Evolutionary conservation across 331 rosid species (phyloP).

Genomic region (Rhamnella rubrinervis): DNA sequence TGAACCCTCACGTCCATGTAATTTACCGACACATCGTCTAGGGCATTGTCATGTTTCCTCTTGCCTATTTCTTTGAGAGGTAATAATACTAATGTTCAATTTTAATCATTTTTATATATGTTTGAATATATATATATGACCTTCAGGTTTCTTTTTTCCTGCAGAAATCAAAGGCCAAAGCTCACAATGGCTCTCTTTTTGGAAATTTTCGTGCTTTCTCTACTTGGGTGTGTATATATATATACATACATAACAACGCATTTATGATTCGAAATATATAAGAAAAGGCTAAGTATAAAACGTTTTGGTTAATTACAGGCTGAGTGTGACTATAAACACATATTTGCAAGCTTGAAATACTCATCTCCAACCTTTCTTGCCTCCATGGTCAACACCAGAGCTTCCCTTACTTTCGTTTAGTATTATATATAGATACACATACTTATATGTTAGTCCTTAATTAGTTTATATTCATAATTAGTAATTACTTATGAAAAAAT

Average conservation of each 20-base stretch:
- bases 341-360: conserved; percentile 74
- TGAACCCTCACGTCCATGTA: too few species aligned
- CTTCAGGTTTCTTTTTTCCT: neutral
- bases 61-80: conserved; percentile 87
- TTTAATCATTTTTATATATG: too few species aligned
- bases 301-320: conserved; percentile 35
- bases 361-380: conserved; percentile 72
- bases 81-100: neutral
- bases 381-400: conserved; percentile 56
- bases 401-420: conserved; percentile 63
- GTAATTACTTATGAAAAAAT: too few species aligned
- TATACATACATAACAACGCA: too few species aligned
- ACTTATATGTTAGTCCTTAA: neutral
- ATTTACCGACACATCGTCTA: conserved; percentile 59
- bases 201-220: conserved; percentile 73
- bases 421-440: neutral
- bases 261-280: too few species aligned
- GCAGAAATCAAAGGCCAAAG: conserved; percentile 66
- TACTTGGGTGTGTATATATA: conserved; percentile 52
- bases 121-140: neutral
- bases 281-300: too few species aligned
- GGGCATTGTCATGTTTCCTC: conserved; percentile 58
- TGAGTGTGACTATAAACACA: conserved; percentile 52
- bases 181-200: conserved; percentile 51
- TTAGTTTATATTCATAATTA: neutral